Conservation (phyloP, 768 basidiomycete species). For the Macrolepiota dolichaula region DNA sequence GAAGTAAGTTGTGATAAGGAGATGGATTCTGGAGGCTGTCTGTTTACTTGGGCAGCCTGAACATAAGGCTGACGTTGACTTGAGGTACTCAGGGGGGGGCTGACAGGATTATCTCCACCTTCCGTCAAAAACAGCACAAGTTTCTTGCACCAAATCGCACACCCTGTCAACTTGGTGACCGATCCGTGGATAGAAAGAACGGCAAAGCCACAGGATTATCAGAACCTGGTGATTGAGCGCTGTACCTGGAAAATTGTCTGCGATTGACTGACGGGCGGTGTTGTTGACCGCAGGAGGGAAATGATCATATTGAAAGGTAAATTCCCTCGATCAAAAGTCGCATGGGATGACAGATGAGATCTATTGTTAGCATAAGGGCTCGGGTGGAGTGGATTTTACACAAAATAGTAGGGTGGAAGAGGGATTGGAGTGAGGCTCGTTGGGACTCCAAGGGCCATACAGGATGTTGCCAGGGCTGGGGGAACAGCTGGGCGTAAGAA, state of each 20-base stretch:
- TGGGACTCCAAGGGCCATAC: not conserved
- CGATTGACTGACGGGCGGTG: not conserved
- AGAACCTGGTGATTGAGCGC: conserved; percentile 9
- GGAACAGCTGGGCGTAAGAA: not conserved
- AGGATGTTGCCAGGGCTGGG: not conserved
- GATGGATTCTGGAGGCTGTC: conserved; percentile 39
- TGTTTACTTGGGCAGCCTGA: conserved; percentile 39
- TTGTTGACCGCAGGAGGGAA: not conserved
- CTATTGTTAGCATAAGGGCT: not conserved
- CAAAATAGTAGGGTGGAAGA: not conserved
- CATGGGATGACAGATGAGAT: not conserved
- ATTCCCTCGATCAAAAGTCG: not conserved
- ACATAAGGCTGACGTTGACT: conserved; percentile 13
- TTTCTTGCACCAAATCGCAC: conserved; percentile 41
- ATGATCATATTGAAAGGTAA: not conserved
- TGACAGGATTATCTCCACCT: conserved; percentile 49
- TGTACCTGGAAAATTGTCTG: conserved; percentile 1
- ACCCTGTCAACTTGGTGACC: conserved; percentile 54
- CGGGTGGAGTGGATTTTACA: not conserved
- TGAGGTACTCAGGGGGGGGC: not conserved
- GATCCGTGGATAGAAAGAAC: conserved; percentile 42
- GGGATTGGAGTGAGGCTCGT: not conserved
- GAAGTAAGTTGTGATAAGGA: conserved; percentile 39
- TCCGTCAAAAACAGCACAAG: conserved; percentile 38
- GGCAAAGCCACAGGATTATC: conserved; percentile 34